Base-by-base conservation (phyloP, 73 alveolate species). In the Paramecium biaurelia region DNA sequence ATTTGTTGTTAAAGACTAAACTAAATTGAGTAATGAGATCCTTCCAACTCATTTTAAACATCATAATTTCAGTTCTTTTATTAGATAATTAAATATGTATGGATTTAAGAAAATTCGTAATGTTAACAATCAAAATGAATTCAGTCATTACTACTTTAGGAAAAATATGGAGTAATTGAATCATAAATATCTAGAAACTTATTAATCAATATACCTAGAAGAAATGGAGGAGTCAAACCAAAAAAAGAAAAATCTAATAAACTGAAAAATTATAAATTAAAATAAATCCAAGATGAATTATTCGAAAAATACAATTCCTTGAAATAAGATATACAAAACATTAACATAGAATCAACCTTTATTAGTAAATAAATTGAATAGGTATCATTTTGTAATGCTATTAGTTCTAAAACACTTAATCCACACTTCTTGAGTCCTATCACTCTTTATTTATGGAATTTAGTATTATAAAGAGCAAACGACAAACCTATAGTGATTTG, bases 21-120 rank as follows among this genome's bases (percentile, higher is more conserved):
- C 84, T 7, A 63, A 63, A 63, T 63, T 63, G 11, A 63, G 84
- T 20, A 26, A 63, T 30, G 53, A 63, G 11, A 24, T 94, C 30
- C 94, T 94, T 41, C 97, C 95, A 59, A 87, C 85, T 49, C 94
- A 70, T 86, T 94, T 88, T 85, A 93, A 93, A 79, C 98, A 95
- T 47, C 93, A 93, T 18, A 93, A 95, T 76, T 93, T 85, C 82
- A 63, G 96, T 24, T 92, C 96, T 8, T 95, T 95, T 76, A 96
- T 95, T 1, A 63, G 98, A 28, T 97, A 95, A 53, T 92, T 95
- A 21, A 95, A 95, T 57, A 95, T 95, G 98, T 95, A 95, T 68
- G 96, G 95, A 74, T 95, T 95, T 58, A 97, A 95, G 90, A 95
- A 95, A 92, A 92, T 93, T 26, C 95, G 95, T 68, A 35, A 89